Conservation (phyloP, 208 protist genomes). For the Acanthamoeba healyi region DNA sequence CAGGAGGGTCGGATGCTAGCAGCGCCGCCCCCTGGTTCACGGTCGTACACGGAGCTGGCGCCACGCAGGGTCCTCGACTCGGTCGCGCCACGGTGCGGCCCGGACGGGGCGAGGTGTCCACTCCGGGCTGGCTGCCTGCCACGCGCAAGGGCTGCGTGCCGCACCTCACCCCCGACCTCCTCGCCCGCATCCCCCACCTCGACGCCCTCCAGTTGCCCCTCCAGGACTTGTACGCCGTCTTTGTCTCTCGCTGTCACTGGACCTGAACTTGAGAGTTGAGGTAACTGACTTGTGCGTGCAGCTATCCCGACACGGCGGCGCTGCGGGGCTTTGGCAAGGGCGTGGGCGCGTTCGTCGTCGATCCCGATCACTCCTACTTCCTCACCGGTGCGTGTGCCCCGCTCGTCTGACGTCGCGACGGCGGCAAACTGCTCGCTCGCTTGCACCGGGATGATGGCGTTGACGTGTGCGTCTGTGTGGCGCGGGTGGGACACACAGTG, state of each 20-base stretch:
- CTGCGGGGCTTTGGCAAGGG: not conserved
- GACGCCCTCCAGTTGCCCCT: conserved; percentile 17
- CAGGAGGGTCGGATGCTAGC: not conserved
- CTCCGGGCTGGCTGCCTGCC: not conserved
- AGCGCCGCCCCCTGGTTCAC: not conserved
- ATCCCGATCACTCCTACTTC: conserved; percentile 16
- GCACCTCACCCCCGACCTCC: conserved; percentile 32
- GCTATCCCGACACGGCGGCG: not conserved
- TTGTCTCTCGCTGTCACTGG: not conserved
- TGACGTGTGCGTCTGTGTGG: not conserved
- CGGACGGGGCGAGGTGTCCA: not conserved
- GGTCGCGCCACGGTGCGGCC: not conserved
- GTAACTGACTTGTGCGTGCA: not conserved
- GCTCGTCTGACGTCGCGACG: not conserved
- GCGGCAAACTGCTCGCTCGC: too few species aligned
- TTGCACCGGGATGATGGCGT: too few species aligned
- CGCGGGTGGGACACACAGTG: not conserved
- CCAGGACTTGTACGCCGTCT: conserved; percentile 7
- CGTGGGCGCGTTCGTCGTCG: conserved; percentile 12
- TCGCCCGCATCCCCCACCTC: not conserved
- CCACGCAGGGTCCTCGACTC: not conserved
- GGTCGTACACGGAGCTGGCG: not conserved
- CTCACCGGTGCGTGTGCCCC: not conserved
- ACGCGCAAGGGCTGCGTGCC: conserved; percentile 42
- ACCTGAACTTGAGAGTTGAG: not conserved